phyloP scores from a whole-genome alignment of 345 rosid species.

The Xanthoceras sorbifolium region DNA sequence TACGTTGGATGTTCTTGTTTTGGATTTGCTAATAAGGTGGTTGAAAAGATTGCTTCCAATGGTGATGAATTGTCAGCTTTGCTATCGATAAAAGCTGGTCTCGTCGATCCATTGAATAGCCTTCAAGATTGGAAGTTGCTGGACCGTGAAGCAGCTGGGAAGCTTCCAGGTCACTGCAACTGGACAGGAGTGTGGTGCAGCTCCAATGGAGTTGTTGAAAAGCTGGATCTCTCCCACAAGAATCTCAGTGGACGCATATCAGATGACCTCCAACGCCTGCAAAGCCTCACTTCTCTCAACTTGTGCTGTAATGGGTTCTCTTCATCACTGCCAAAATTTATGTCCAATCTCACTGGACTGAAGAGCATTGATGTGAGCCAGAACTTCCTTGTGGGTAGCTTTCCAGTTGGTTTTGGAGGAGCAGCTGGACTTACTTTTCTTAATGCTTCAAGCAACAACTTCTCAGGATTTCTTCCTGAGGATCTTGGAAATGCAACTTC shows the following conservation, averaged over 20 bases:
- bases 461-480: slow-evolving; percentile 69
- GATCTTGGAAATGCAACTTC: slow-evolving; percentile 67
- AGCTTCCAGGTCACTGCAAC: slow-evolving; percentile 49
- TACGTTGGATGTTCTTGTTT: slow-evolving; percentile 41
- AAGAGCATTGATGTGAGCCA: slow-evolving; percentile 68
- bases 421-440: slow-evolving; percentile 53
- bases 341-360: slow-evolving; percentile 54
- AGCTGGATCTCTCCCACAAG: slow-evolving; percentile 73
- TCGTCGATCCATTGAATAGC: slow-evolving; percentile 59
- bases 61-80: slow-evolving; percentile 52
- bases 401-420: slow-evolving; percentile 57
- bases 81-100: slow-evolving; percentile 54
- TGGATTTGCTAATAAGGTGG: slow-evolving; percentile 36
- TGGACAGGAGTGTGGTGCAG: slow-evolving; percentile 90
- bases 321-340: slow-evolving; percentile 44
- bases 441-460: slow-evolving; percentile 86
- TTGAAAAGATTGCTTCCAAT: slow-evolving; percentile 20
- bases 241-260: slow-evolving; percentile 76
- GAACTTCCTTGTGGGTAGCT: slow-evolving; percentile 59
- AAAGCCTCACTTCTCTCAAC: slow-evolving; percentile 62
- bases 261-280: slow-evolving; percentile 52
- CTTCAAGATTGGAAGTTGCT: slow-evolving; percentile 72
- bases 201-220: slow-evolving; percentile 61
- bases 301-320: slow-evolving; percentile 71
- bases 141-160: slow-evolving; percentile 18